Percentiles rank a stretch among this genome's conserved stretches.
Conservation (phyloP, 202 grass and related monocot genomes). For the Brachypodium distachyon region DNA sequence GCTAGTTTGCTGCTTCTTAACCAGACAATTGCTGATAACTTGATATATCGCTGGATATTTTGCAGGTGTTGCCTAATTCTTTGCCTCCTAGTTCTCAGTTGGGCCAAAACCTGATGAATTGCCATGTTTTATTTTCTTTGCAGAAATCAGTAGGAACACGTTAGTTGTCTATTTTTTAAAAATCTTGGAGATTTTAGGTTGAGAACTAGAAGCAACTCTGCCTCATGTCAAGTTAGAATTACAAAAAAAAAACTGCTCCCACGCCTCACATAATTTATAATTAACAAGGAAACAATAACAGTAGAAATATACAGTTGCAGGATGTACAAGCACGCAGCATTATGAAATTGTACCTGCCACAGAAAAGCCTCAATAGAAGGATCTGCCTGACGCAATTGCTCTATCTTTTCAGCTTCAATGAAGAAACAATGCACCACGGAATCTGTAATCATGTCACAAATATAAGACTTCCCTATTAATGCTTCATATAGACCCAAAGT, state of each 20-base stretch:
- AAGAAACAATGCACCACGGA: conserved; percentile 90
- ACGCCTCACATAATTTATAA: not conserved
- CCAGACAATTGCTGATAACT: not conserved
- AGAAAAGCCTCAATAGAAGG: conserved; percentile 66
- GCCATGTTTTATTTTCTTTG: too few species aligned
- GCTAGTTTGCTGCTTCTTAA: not conserved
- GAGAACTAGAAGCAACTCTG: not conserved
- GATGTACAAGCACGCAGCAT: not conserved
- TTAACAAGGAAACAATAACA: not conserved
- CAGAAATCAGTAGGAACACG: too few species aligned
- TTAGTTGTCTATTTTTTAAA: too few species aligned
- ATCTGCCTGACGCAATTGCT: conserved; percentile 45
- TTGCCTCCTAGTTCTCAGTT: not conserved
- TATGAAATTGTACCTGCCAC: conserved; percentile 65
- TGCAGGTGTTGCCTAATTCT: not conserved
- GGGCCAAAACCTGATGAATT: too few species aligned
- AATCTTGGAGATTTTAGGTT: not conserved
- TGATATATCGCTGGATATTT: not conserved
- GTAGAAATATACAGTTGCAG: not conserved
- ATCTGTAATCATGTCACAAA: conserved; percentile 81
- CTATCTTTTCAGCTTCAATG: conserved; percentile 80
- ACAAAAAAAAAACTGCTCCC: not conserved
- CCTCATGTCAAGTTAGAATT: too few species aligned
- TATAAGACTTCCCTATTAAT: conserved; percentile 71
- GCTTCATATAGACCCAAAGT: conserved; percentile 89